Base-by-base conservation (phyloP, 2,329 filamentous ascomycete genomes). In the Fusarium circinatum region DNA sequence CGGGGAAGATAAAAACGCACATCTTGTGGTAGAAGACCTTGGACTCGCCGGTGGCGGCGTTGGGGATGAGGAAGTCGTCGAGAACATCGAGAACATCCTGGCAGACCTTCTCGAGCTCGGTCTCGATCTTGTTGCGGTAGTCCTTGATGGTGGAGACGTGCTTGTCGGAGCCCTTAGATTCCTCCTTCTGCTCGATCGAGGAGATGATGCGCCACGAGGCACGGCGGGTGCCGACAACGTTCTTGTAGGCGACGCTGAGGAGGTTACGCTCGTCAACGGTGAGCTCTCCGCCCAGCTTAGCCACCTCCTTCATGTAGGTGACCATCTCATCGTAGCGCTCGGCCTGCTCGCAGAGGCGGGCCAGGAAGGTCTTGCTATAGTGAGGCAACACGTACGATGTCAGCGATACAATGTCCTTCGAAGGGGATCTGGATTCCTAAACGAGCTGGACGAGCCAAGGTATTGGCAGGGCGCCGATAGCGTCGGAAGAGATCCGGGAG, bases 21-120 rank as follows among this genome's bases (percentile, higher is more conserved):
- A 98, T 98, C 92, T 98, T 98, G 93, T 98, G 95, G 89, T 98
- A 98, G 87, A 98, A 98, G 84, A 98, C 96, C 92, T 98, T 98
- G 85, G 95, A 98, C 90, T 98, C 96, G 88, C 96, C 96, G 78
- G 94, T 93, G 86, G 96, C 93, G 83, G 96, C 96, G 86, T 96
- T 96, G 85, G 95, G 95, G 83, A 98, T 98, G 82, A 98, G 89
- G 83, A 91, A 92, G 82, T 98, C 89, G 84, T 98, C 95, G 77
- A 98, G 90, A 79, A 98, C 96, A 81, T 98, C 93, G 79, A 98
- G 93, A 79, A 98, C 94, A 88, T 98, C 96, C 88, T 98, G 92
- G 91, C 96, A 98, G 86, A 98, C 94, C 89, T 95, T 94, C 91
- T 96, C 96, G 80, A 98, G 92, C 89, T 98, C 96, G 81, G 89